Base-by-base conservation (phyloP, 2,329 filamentous ascomycete species). In the Colletotrichum sansevieriae region DNA sequence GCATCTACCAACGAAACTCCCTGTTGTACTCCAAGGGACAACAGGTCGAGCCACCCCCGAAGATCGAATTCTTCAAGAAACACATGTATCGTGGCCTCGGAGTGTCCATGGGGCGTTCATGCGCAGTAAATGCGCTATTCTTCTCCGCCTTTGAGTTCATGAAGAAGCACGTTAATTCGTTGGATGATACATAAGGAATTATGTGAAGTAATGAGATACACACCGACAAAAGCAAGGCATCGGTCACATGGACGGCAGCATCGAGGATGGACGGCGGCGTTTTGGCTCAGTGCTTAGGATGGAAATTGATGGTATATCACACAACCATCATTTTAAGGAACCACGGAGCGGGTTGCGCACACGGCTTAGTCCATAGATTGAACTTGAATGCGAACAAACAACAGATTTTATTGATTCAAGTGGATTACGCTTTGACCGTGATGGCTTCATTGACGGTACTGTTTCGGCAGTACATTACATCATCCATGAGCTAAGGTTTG, bases 131-230 rank as follows among this genome's bases (percentile, higher is more conserved):
- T 77, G 92, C 93, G 72, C 92, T 97, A 74, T 97, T 97, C 85
- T 97, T 97, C 82, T 94, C 92, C 49, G 91, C 90, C 44, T 97
- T 96, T 77, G 93, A 97, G 80, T 90, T 93, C 74, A 87, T 93
- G 74, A 96, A 96, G 82, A 91, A 90, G 77, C 84, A 85, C 72
- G 88, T 90, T 78, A 85, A 87, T 75, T 78, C 81, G 10, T 80
- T 87, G 71, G 84, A 88, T 44, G 84, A 88, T 57, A 74, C 78
- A 6, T 70, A 41, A 49, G 57, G n/a, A 47, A 37, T 58, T 49
- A 46, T 58, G 44, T 68, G 41, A 46, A 47, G 37, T 57, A 47
- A 63, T 39, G 44, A 70, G 52, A 52, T 22, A 58, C 12, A 47
- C 35, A n/a, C 35, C 51, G 37, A 46, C 44, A 29, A 25, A n/a